A percentile compares a stretch with the other conserved stretches of the same genome.
phyloP scores from a whole-genome alignment of 306 rosid species.

The Trichosanthes cucumerina region DNA sequence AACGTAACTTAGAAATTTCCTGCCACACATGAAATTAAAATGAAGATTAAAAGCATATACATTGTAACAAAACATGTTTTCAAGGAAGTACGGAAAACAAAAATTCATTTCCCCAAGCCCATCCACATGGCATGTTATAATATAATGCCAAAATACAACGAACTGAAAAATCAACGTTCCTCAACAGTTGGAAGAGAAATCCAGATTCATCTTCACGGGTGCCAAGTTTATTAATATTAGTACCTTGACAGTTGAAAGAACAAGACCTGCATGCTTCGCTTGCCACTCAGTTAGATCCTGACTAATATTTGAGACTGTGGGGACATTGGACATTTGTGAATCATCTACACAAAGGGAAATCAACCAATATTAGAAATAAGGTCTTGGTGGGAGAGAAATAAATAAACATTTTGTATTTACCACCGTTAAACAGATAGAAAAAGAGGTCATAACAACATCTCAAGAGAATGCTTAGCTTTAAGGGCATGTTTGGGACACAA shows the following conservation, averaged over 20 bases:
- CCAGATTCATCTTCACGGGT: neutral
- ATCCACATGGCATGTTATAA: neutral
- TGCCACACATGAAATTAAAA: constrained; percentile 21
- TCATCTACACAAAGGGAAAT: constrained; percentile 39
- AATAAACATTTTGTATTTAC: neutral
- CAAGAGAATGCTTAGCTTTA: neutral
- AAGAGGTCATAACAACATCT: neutral
- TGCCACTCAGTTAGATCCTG: constrained; percentile 73
- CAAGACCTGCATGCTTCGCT: constrained; percentile 54
- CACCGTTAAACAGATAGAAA: neutral
- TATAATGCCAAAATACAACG: neutral
- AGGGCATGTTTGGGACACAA: too few relatives aligned
- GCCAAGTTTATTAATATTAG: neutral
- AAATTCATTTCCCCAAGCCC: neutral
- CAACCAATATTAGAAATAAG: constrained; percentile 10
- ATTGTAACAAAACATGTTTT: neutral
- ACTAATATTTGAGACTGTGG: constrained; percentile 49
- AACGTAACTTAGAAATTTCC: constrained; percentile 61
- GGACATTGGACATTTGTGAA: constrained; percentile 33
- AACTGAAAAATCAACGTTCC: neutral
- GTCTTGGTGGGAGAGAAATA: neutral
- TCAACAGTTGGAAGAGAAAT: neutral
- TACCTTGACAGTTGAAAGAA: constrained; percentile 60
- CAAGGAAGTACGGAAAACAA: neutral
- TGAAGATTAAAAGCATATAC: neutral